These are phyloP conservation scores for Litchi chinensis DNA, from an alignment of 345 rosid genomes.

Conservation along the genomic window DNA sequence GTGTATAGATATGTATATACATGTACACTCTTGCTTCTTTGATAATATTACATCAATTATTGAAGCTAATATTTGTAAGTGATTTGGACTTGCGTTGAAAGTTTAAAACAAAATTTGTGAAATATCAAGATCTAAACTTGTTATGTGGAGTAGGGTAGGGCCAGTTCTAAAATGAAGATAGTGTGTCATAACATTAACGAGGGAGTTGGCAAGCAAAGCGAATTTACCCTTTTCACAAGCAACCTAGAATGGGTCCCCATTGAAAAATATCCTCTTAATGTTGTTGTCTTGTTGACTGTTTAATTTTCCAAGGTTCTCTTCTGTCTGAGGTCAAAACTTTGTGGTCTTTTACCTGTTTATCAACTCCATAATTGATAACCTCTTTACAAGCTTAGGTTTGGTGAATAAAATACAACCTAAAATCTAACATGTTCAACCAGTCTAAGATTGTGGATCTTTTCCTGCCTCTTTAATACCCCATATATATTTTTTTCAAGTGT, in stretches of 20 bases:
- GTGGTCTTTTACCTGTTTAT: neutral
- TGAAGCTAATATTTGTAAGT: neutral
- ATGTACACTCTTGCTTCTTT: neutral
- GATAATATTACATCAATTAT: neutral
- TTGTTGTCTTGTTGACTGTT: neutral
- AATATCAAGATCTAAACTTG: neutral
- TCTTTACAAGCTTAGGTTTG: neutral
- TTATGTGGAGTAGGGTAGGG: neutral
- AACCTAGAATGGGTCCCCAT: neutral
- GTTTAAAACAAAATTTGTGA: neutral
- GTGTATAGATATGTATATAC: neutral
- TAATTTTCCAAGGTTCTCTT: neutral
- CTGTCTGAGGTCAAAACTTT: neutral
- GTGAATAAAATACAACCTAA: neutral
- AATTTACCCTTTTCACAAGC: neutral
- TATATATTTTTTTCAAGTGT: too few species aligned
- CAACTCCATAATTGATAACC: neutral
- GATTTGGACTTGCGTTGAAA: neutral
- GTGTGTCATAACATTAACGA: neutral
- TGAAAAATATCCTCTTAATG: neutral
- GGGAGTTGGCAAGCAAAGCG: neutral
- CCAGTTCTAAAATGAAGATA: neutral
- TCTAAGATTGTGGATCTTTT: too few species aligned
- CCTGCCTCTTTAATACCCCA: too few species aligned
- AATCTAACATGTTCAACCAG: too few species aligned